Evolutionary conservation across 1,284 basidiomycete species (phyloP).

Genomic region (Tilletia horrida): DNA sequence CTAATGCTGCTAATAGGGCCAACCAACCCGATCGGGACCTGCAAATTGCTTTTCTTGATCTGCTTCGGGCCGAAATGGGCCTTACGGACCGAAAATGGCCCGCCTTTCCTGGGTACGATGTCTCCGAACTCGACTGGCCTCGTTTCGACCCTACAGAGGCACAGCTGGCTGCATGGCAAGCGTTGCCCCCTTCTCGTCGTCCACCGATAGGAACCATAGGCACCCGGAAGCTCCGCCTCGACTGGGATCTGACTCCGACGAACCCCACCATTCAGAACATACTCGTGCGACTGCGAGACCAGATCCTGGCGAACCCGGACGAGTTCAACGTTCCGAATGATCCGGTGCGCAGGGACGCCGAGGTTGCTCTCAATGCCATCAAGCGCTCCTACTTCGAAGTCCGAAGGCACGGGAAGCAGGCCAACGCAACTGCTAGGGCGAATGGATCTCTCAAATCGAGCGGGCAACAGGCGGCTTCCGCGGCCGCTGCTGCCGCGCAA

Average conservation of each 20-base stretch:
- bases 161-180: conserved; percentile 1
- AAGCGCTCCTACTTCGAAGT: conserved; percentile 1
- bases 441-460: neutral
- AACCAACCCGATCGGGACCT: conserved; percentile 8
- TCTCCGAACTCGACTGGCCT: neutral
- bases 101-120: neutral
- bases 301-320: neutral
- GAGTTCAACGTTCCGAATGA: neutral
- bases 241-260: neutral
- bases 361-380: conserved; percentile 7
- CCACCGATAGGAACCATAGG: neutral
- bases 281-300: neutral
- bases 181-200: neutral
- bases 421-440: neutral
- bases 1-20: neutral
- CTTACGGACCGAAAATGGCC: conserved; percentile 6
- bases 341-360: neutral
- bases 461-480: neutral
- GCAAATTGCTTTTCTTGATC: neutral
- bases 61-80: conserved; percentile 5
- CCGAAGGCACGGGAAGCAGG: conserved; percentile 11
- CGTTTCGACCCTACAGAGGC: conserved; percentile 6
- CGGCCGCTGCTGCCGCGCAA: neutral
- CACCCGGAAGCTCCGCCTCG: conserved; percentile 2
- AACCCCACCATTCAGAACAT: neutral